Evolutionary conservation across 2,329 filamentous ascomycete species (phyloP).

Genomic region (Pyrenophora seminiperda): DNA sequence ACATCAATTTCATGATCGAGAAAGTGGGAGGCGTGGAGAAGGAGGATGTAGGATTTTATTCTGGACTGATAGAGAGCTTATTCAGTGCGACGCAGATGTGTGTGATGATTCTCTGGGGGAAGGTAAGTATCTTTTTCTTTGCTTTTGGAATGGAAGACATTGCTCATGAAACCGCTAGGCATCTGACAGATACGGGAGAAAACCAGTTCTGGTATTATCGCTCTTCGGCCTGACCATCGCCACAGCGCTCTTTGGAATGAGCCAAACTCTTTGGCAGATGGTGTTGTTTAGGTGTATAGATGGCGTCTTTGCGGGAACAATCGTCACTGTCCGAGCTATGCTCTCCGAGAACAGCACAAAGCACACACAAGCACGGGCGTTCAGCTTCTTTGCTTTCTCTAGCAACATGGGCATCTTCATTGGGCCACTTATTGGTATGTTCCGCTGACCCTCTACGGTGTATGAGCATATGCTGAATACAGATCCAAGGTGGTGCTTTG

Average conservation of each 20-base stretch:
- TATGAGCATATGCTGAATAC: not conserved
- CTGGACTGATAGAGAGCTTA: slow-evolving; percentile 71
- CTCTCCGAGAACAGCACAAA: slow-evolving; percentile 72
- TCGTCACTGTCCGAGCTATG: slow-evolving; percentile 78
- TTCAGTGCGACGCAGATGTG: slow-evolving; percentile 77
- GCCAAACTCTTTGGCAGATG: slow-evolving; percentile 73
- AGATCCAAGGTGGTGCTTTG: slow-evolving; percentile 64
- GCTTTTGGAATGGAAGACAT: not conserved
- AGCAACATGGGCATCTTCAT: slow-evolving; percentile 76
- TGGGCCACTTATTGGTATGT: slow-evolving; percentile 65
- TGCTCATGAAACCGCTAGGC: slow-evolving; percentile 41
- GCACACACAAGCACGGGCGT: slow-evolving; percentile 72
- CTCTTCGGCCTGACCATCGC: slow-evolving; percentile 66
- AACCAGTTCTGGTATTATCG: slow-evolving; percentile 72
- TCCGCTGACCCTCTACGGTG: not conserved
- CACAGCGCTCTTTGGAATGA: slow-evolving; percentile 70
- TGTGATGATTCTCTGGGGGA: slow-evolving; percentile 75
- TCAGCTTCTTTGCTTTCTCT: slow-evolving; percentile 76
- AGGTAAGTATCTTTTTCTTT: slow-evolving; percentile 20
- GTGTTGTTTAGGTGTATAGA: slow-evolving; percentile 71
- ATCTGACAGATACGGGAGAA: slow-evolving; percentile 71
- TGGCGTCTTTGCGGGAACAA: slow-evolving; percentile 74
- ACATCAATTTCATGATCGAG: slow-evolving; percentile 77
- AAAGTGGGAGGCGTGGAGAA: slow-evolving; percentile 65
- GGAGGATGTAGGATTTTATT: slow-evolving; percentile 79